Base-by-base conservation (phyloP, 2,329 filamentous ascomycete genomes). In the Aaosphaeria arxii region DNA sequence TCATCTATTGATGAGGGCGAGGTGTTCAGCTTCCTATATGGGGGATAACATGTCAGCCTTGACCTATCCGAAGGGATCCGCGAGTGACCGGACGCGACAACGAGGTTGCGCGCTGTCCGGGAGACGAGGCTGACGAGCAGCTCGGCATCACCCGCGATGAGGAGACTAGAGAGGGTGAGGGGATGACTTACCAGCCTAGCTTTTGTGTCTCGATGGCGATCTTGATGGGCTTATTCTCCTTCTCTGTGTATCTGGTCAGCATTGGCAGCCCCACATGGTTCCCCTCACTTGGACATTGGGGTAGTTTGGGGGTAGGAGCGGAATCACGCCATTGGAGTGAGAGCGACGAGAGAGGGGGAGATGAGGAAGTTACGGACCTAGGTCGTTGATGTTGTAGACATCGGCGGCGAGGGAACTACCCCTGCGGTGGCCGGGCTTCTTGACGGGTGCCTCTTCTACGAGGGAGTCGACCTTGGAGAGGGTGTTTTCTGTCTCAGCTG, bases 391-490 rank as follows among this genome's bases (percentile, higher is more conserved):
- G 74, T 91, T 95, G 74, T 79, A 84, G 49, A 92, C 84, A 59
- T 87, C 89, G 52, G 86, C 79, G 41, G 81, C 81, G 64, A 80
- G 83, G 47, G 89, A 92, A 71, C 89, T 91, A 54, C 79, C 77
- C 74, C 90, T 83, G 61, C 86, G 81, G 67, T 86, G 81, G 56
- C 74, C 74, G 70, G 82, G 82, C n/a, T 36, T 9, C n/a, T 9
- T n/a, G 62, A 78, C 77, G 56, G 90, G 85, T 29, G 63, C 55
- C 73, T 89, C 89, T 69, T 90, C 85, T 67, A 95, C 84, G 77
- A 89, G 90, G 51, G 91, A 96, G 75, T 96, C 91, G 77, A 96
- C 85, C 79, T 95, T 95, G 74, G 82, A 81, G 70, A 95, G 83
- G 64, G 86, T 82, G 59, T 64, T 56, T 55, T 62, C 52, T 47